Evolutionary conservation across 2,329 filamentous ascomycete genomes (phyloP).

Genomic region (Colletotrichum horii): DNA sequence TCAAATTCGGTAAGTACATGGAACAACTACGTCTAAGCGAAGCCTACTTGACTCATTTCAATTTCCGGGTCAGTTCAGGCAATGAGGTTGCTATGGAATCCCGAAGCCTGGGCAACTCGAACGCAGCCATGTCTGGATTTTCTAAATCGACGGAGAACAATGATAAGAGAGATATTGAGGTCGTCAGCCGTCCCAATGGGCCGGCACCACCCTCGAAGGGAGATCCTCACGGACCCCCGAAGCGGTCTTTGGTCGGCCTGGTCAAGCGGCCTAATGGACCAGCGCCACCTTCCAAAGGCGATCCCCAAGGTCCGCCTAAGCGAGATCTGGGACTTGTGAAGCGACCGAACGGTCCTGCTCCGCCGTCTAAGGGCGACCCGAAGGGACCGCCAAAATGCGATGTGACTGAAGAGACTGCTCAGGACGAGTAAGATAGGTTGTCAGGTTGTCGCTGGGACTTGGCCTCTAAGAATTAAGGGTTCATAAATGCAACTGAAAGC

Average conservation of each 20-base stretch:
- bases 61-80: neutral
- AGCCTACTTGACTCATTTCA: neutral
- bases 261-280: neutral
- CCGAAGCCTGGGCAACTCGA: neutral
- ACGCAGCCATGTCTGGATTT: neutral
- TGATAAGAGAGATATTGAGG: neutral
- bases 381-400: neutral
- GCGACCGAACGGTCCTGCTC: neutral
- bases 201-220: neutral
- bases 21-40: neutral
- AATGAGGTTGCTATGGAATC: neutral
- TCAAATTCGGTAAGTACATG: neutral
- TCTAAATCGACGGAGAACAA: neutral
- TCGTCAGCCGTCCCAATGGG: neutral
- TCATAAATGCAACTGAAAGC: accelerated
- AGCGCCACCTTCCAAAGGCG: neutral
- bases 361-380: neutral
- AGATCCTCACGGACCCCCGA: neutral
- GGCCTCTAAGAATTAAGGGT: neutral
- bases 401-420: neutral
- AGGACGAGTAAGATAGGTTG: neutral
- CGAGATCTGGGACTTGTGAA: neutral
- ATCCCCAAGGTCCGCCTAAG: neutral
- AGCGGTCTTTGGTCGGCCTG: neutral
- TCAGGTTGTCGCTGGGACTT: neutral